Percentiles rank a stretch among this genome's conserved stretches.
phyloP scores from a whole-genome alignment of 1,284 basidiomycete species.

The Trichosporon asahii region DNA sequence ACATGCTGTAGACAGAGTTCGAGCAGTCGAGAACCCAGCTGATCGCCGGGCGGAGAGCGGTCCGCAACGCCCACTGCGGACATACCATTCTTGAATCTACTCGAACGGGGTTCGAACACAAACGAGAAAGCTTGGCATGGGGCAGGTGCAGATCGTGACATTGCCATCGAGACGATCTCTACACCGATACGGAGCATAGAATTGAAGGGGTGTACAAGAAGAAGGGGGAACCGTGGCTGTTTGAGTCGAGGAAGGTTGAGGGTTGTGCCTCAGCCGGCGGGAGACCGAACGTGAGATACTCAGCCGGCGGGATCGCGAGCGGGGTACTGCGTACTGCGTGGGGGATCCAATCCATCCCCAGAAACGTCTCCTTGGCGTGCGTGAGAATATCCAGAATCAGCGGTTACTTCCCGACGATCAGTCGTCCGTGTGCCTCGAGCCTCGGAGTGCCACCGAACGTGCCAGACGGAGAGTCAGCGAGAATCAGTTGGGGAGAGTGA shows the following conservation, averaged over 20 bases:
- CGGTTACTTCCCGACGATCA: no score
- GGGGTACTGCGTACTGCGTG: not conserved
- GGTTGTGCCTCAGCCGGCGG: not conserved
- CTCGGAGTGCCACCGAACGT: not conserved
- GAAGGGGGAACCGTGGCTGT: not conserved
- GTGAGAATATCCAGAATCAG: no score
- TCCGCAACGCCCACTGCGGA: not conserved
- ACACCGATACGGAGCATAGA: not conserved
- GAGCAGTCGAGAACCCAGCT: not conserved
- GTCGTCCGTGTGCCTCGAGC: no score
- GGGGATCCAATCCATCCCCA: no score
- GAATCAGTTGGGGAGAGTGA: not conserved
- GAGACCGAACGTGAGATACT: not conserved
- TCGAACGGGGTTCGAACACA: no score
- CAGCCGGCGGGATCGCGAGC: no score
- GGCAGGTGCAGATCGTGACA: no score
- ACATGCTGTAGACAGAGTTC: no score
- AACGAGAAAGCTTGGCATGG: not conserved
- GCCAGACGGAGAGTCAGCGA: no score
- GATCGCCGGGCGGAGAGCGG: not conserved
- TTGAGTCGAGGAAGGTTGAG: not conserved
- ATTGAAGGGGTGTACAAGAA: not conserved
- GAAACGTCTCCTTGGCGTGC: no score
- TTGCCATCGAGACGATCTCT: not conserved
- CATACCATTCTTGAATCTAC: no score